These are phyloP conservation scores for Pterocarpus macrocarpus DNA, from an alignment of 306 rosid species.

Conservation along the genomic window DNA sequence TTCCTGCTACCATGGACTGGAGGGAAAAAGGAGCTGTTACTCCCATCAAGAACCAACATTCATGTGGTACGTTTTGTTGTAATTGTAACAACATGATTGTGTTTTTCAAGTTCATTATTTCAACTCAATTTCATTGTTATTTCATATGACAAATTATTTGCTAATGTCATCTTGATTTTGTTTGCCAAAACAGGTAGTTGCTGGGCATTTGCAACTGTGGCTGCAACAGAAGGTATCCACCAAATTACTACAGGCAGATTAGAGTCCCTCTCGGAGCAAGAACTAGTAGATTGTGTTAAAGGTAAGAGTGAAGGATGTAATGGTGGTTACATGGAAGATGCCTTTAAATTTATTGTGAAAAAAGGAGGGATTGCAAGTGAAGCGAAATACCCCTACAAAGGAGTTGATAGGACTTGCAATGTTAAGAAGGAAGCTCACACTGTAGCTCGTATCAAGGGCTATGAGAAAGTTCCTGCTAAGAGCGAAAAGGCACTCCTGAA, in stretches of 20 bases:
- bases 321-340: conserved; percentile 37
- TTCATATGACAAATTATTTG: background rate
- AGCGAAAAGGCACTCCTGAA: conserved; percentile 25
- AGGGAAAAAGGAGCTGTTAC: conserved; percentile 35
- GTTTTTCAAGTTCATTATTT: background rate
- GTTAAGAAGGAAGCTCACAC: background rate
- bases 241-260: conserved; percentile 31
- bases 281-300: conserved; percentile 47
- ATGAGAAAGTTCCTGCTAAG: conserved; percentile 41
- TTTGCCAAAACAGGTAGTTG: conserved; percentile 40
- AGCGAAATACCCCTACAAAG: conserved; percentile 36
- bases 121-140: background rate
- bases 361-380: conserved; percentile 45
- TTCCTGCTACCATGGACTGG: conserved; percentile 41
- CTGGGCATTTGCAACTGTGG: conserved; percentile 44
- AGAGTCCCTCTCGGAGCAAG: conserved; percentile 46
- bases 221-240: conserved; percentile 40
- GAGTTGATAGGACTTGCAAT: conserved; percentile 26
- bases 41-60: conserved; percentile 39
- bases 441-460: conserved; percentile 13
- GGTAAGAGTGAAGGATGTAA: conserved; percentile 20
- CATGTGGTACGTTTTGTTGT: conserved; percentile 19
- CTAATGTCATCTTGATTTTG: background rate
- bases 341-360: conserved; percentile 19
- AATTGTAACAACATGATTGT: background rate